These are phyloP conservation scores for Gossypium herbaceum DNA, from an alignment of 345 rosid species.

Conservation along the genomic window DNA sequence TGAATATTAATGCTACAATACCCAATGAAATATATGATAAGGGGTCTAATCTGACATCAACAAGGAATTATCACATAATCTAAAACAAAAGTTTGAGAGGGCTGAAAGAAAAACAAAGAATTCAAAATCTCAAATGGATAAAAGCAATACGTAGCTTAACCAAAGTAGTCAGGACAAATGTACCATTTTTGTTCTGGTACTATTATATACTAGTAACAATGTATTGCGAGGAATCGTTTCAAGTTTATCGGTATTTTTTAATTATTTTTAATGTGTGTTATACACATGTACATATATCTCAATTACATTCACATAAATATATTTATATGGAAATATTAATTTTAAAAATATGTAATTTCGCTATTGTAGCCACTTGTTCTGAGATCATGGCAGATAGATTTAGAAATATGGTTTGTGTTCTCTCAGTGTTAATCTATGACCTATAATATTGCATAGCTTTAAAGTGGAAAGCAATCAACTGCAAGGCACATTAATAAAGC, in stretches of 20 bases:
- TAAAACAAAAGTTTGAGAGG: neutral
- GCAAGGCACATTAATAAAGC: neutral
- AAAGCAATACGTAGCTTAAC: neutral
- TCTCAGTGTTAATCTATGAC: neutral
- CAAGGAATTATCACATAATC: neutral
- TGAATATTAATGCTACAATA: conserved; percentile 21
- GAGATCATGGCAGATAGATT: neutral
- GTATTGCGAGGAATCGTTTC: too few relatives aligned
- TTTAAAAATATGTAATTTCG: neutral
- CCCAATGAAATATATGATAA: conserved; percentile 10
- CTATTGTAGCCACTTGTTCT: neutral
- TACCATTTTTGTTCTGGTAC: too few relatives aligned
- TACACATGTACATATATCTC: too few relatives aligned
- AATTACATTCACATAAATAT: too few relatives aligned
- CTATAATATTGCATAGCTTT: neutral
- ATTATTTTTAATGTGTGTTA: too few relatives aligned
- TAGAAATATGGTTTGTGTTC: neutral
- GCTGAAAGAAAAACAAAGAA: neutral
- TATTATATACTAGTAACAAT: too few relatives aligned
- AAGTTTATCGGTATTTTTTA: too few relatives aligned
- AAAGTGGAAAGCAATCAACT: conserved; percentile 3
- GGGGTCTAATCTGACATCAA: neutral
- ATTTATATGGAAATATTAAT: too few relatives aligned
- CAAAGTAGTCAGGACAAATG: too few relatives aligned
- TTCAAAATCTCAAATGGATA: neutral